phyloP scores from a whole-genome alignment of 139 green algal genomes.

The Zygnema circumcarinatum region DNA sequence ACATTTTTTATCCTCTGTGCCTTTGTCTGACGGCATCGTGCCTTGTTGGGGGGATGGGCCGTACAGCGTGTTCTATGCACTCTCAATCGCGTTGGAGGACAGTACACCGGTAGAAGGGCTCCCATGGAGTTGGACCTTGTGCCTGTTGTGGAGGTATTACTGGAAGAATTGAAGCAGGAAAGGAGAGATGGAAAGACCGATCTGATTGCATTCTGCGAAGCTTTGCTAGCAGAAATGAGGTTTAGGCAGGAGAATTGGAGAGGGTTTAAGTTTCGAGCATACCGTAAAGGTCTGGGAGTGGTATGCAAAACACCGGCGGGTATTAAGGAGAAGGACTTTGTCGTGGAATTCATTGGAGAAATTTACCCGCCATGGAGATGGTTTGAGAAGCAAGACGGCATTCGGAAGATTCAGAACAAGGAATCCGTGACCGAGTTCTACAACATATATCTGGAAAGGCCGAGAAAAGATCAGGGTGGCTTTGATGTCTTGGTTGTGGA shows the following conservation, averaged over 20 bases:
- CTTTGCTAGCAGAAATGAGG: constrained; percentile 14
- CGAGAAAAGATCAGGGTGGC: constrained; percentile 60
- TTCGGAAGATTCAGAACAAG: constrained; percentile 70
- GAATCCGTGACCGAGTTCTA: constrained; percentile 93
- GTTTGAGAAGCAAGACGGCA: constrained; percentile 91
- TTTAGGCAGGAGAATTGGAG: neutral
- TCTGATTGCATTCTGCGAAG: neutral
- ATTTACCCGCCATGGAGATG: constrained; percentile 87
- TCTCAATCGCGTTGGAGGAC: constrained; percentile 21
- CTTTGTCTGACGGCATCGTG: too few relatives aligned
- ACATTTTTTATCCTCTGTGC: too few relatives aligned
- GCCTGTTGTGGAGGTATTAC: constrained; percentile 32
- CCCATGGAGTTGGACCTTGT: constrained; percentile 38
- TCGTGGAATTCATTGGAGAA: constrained; percentile 94
- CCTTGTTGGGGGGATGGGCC: too few relatives aligned
- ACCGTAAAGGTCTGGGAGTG: constrained; percentile 55
- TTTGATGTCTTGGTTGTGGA: constrained; percentile 93
- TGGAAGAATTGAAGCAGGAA: constrained; percentile 11
- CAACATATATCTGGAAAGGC: constrained; percentile 89
- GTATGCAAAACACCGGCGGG: constrained; percentile 48
- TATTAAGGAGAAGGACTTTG: constrained; percentile 75
- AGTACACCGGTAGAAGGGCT: constrained; percentile 24
- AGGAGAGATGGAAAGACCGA: neutral
- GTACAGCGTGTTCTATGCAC: constrained; percentile 37
- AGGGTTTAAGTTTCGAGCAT: neutral